Evolutionary conservation across 257 asterid species (phyloP).

Genomic region (Plantago ovata): DNA sequence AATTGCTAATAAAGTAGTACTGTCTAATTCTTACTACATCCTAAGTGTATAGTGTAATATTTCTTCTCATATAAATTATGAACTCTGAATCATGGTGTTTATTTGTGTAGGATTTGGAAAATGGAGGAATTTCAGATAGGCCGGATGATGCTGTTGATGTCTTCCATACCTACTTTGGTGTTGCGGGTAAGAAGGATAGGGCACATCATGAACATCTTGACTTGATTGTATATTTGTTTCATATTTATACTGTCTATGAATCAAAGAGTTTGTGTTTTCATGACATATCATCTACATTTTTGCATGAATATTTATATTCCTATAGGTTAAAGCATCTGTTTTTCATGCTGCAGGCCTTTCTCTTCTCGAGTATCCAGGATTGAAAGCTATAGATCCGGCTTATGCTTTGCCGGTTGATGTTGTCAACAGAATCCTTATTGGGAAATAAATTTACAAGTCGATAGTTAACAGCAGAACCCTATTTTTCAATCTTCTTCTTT

Average conservation of each 20-base stretch:
- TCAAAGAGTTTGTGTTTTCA: background rate
- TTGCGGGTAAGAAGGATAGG: slow-evolving; percentile 63
- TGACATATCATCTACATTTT: background rate
- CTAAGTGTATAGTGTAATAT: too few species aligned
- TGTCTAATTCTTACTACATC: too few species aligned
- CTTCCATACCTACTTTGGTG: slow-evolving; percentile 82
- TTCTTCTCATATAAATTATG: too few species aligned
- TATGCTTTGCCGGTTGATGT: slow-evolving; percentile 74
- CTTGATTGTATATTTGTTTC: too few species aligned
- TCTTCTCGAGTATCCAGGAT: slow-evolving; percentile 69
- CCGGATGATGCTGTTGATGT: slow-evolving; percentile 95
- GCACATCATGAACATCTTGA: background rate
- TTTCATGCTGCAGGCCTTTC: slow-evolving; percentile 55
- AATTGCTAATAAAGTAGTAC: background rate
- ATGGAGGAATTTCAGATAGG: slow-evolving; percentile 94
- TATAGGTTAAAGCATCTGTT: background rate
- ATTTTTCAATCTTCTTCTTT: background rate
- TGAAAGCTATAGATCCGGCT: slow-evolving; percentile 78
- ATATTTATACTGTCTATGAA: slow-evolving; percentile 10
- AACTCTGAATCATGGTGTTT: background rate
- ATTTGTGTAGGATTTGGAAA: slow-evolving; percentile 80
- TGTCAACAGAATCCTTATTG: slow-evolving; percentile 49
- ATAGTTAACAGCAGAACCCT: too few species aligned
- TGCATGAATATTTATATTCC: too few species aligned
- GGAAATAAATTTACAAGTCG: slow-evolving; percentile 19